Evolutionary conservation across 257 asterid genomes (phyloP), one percentile per base, ranked within the genome.

Genomic region (Plantago ovata): DNA sequence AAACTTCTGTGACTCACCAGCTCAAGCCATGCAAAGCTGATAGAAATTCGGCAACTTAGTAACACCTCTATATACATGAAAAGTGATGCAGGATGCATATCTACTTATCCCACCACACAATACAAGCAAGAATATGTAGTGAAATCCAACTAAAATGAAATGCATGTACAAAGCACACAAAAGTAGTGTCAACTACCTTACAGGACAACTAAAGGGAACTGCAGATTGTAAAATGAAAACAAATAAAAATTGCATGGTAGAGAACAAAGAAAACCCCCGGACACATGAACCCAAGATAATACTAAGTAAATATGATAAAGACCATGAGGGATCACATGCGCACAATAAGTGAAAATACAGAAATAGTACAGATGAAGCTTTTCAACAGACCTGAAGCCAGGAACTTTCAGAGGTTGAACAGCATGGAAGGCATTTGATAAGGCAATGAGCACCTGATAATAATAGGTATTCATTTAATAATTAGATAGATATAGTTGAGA

Each of bases 21-120:
- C 81, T 89, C 96, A 12, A 93, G 94, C 99, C 99, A 93, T 22
- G 91, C 97, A 73, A 86, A 93, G 83, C 99, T 93, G 89, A 79
- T 72, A 75, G 64, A 56, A 74, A 62, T 48, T 12, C 43, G 28
- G 39, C 53, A 49, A 68, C 77, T 76, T 63, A 83, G 77, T 66
- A 22, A 36, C 23, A 24, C 42, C 19, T 10, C 51, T 24, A 22
- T 43, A 65, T 54, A 61, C 36, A 16, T 13, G 7, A 23, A 45
- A 56, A 40, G 16, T 10, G 48, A 23, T 24, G 56, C 16, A 44
- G 50, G 44, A 20, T 23, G 57, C 19, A 66, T 3, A 14, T 52
- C 33, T 24, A 12, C 32, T 36, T n/a, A 20, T 38, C 46, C 48
- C 1, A 15, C 46, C 38, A 45, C 8, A 33, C 43, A n/a, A 13